Base-by-base conservation (phyloP, 2,329 filamentous ascomycete genomes). In the Fusarium subglutinans region DNA sequence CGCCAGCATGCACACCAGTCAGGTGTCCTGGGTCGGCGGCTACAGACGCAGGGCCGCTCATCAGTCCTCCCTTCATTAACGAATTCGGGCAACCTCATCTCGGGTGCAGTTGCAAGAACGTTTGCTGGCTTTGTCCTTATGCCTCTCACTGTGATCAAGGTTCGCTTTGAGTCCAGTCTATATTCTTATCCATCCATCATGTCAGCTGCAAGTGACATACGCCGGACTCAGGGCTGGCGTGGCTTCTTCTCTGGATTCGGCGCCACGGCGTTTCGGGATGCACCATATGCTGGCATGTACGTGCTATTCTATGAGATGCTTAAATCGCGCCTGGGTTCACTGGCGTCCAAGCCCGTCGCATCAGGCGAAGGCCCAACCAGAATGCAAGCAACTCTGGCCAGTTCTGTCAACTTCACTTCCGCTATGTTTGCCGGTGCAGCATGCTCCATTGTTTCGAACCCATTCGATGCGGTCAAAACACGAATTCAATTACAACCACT, bases 401-500 rank as follows among this genome's bases (percentile, higher is more conserved):
- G 90, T 89, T 89, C 89, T 3, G 93, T 98, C 77, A 98, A 99
- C 82, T 98, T 98, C 79, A 85, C 89, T 20, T 96, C 94, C 1
- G 96, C 94, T 18, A 90, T 94, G 8, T 79, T 95, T 8, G 95
- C 96, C 8, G 96, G 94, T 2, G 92, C 92, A 4, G 85, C 93
- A 37, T 97, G 95, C 63, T 98, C 95, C 2, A 92, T 92, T 8
- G 87, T 98, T 43, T 98, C 96, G 14, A 99, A 99, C 81, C 96
- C 96, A 0, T 98, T 98, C 79, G 96, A 99, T 83, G 95, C 95
- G 2, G 91, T 98, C 82, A 99, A 99, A 86, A 99, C 96, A 28
- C 87, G 96, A 56, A 91, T 99, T 76, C 96, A 99, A 84, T 87
- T 99, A 40, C 94, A 97, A 85, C 96, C 96, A 8, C 87, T 86